Base-by-base conservation (phyloP, 1,284 basidiomycete genomes). In the Ustilago shanxiensis region DNA sequence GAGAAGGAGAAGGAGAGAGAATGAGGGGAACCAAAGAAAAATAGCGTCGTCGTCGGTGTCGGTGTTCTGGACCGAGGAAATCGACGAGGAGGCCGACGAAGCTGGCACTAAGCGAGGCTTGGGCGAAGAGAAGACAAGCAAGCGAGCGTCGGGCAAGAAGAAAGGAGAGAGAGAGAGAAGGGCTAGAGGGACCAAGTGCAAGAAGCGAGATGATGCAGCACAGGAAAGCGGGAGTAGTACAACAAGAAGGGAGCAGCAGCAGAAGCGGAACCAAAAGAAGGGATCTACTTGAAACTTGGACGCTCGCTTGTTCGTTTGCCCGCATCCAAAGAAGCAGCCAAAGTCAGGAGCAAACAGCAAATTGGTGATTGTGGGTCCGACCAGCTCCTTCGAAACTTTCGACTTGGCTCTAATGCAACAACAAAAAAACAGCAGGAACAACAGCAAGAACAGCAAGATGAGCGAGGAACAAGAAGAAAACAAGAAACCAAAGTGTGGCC, bases 391-490 rank as follows among this genome's bases (percentile, higher is more conserved):
- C 35, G 35, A 37, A 11, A 37, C 35, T 37, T 9, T 33, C 7
- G 11, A 11, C 3, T 44, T 44, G 41, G 41, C 20, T 20, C 41
- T 11, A 16, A n/a, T 41, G 10, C 14, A 41, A n/a, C 13, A 41
- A n/a, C 13, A 39, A 3, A 39, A n/a, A n/a, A 16, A 44, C 41
- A 20, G n/a, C 20, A 20, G 11, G 18, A 44, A 44, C 1, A 14
- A 39, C 14, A 39, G 37, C 14, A 39, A 39, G n/a, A n/a, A n/a
- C n/a, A 28, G 11, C 31, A n/a, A 49, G 14, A 16, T n/a, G n/a
- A n/a, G n/a, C n/a, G n/a, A n/a, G n/a, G 41, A 49, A 49, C 47
- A 49, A 49, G 26, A 49, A 49, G 26, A n/a, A 28, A 28, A 33
- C 31, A n/a, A 49, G 14, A 16, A 49, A 37, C 35, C n/a, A n/a